Base-by-base conservation (phyloP, 2,329 filamentous ascomycete species). In the Talaromyces verruculosus region DNA sequence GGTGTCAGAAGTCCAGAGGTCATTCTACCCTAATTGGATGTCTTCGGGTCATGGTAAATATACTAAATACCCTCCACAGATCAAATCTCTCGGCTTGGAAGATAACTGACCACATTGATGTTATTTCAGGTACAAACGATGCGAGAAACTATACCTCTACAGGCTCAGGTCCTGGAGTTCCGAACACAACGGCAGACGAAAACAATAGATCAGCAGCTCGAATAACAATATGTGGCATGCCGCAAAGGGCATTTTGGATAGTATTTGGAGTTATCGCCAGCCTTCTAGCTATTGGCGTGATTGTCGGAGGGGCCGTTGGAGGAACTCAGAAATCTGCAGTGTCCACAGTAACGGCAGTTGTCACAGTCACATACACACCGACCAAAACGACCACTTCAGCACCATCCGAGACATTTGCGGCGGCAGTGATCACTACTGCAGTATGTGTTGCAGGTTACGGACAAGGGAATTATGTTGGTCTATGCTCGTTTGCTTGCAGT, bases 401-500 rank as follows among this genome's bases (percentile, higher is more conserved):
- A 35, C 4, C 25, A n/a, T 55, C 51, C 10, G 17, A 35, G 30
- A 57, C 51, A 22, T 57, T 57, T 57, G 51, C 51, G 30, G 30
- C 51, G 10, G 51, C 51, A 13, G 51, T 57, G 19, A 45, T 30
- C 11, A 65, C 57, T 41, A 53, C 35, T 25, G 28, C 63, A 13
- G 65, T 63, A 5, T 76, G 74, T 41, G 69, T 70, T 15, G 72
- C 67, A 1, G 75, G 75, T 19, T 73, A 70, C 2, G 75, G 74
- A 2, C 53, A 69, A 1, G 70, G 70, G 0, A 76, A 76, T 64
- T 73, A 75, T 47, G 33, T 71, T 25, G 75, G 75, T 0, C 66
- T 76, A 2, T 76, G 75, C 60, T 63, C 65, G 19, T 76, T 76
- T 65, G 72, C 70, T 33, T 76, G 75, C 28, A 67, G 66, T 22